Evolutionary conservation across 306 rosid species (phyloP), one percentile per base, ranked within the genome.

Genomic region (Casuarina glauca): DNA sequence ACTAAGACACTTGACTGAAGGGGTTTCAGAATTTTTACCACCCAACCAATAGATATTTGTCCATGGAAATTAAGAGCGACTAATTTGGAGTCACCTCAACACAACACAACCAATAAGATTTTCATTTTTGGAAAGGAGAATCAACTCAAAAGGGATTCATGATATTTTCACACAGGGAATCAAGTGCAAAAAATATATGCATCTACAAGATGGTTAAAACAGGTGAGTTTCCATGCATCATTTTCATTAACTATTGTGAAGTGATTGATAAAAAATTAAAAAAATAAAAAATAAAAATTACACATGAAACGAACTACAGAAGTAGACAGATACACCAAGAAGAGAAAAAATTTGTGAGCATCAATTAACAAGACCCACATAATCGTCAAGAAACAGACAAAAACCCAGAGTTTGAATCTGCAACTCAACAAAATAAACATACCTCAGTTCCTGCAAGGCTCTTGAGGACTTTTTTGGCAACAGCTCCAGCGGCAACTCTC

Each of bases 401-500:
- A 19, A 61, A 69, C 26, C 73, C 54, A 19, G 48, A 63, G 73
- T 51, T 62, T 39, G 58, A 38, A 68, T 55, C 69, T 70, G 45
- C 74, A 78, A 50, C 53, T 49, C 42, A 46, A 76, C 46, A 69
- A 63, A 72, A 80, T 66, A 71, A 83, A 78, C 86, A 45, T 74
- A 95, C 98, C 97, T 96, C 98, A 51, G 94, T 91, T 83, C 97
- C 94, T 60, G 96, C 61, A 64, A 91, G 88, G 0, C 74, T 72
- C 89, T 86, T 86, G 5, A 96, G 93, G 78, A 96, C 87, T 83
- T 91, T 96, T 88, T 96, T 96, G 6, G 97, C 99, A 71, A 96
- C 91, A 72, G 99, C 99, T 79, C 98, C 99, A 77, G 98, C 85
- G 49, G 99, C 99, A 82, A 96, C 99, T 89, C 99, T 87, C 84